Percentiles rank a stretch among this genome's conserved stretches.
Evolutionary conservation across 2,329 filamentous ascomycete genomes (phyloP).

Genomic region (Colletotrichum neosansevieriae): DNA sequence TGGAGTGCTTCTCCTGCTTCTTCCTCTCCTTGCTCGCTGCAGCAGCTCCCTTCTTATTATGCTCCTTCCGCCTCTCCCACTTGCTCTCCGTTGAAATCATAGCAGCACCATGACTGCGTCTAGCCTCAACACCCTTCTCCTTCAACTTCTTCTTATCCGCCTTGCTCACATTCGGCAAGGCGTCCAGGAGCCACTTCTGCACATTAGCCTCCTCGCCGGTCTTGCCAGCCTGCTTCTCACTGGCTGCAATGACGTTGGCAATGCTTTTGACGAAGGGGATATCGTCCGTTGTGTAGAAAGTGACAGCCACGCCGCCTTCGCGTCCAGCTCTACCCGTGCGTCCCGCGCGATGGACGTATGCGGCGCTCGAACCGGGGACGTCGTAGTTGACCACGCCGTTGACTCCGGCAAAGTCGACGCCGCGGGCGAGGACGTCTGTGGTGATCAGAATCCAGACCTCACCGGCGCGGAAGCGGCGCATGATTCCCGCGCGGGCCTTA

Average conservation of each 20-base stretch:
- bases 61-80: constrained; percentile 76
- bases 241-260: constrained; percentile 89
- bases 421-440: constrained; percentile 90
- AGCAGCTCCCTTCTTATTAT: constrained; percentile 74
- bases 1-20: constrained; percentile 46
- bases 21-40: constrained; percentile 70
- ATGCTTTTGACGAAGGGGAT: constrained; percentile 90
- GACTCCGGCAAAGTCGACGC: constrained; percentile 93
- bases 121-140: constrained; percentile 82
- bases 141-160: constrained; percentile 86
- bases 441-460: constrained; percentile 98
- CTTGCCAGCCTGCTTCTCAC: constrained; percentile 77
- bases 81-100: constrained; percentile 88
- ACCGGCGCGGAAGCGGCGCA: constrained; percentile 89
- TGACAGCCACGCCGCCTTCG: constrained; percentile 89
- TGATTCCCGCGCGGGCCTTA: constrained; percentile 79
- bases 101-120: constrained; percentile 62
- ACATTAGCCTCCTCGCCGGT: constrained; percentile 68
- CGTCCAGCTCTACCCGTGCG: constrained; percentile 90
- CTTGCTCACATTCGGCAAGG: constrained; percentile 86
- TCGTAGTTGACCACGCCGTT: constrained; percentile 99
- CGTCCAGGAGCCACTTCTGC: constrained; percentile 88
- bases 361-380: constrained; percentile 88
- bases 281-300: constrained; percentile 95
- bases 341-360: constrained; percentile 93